A percentile compares a stretch with the other conserved stretches of the same genome.
These are phyloP conservation scores for Trichoderma gamsii DNA, from an alignment of 495 filamentous ascomycete species.

Conservation along the genomic window DNA sequence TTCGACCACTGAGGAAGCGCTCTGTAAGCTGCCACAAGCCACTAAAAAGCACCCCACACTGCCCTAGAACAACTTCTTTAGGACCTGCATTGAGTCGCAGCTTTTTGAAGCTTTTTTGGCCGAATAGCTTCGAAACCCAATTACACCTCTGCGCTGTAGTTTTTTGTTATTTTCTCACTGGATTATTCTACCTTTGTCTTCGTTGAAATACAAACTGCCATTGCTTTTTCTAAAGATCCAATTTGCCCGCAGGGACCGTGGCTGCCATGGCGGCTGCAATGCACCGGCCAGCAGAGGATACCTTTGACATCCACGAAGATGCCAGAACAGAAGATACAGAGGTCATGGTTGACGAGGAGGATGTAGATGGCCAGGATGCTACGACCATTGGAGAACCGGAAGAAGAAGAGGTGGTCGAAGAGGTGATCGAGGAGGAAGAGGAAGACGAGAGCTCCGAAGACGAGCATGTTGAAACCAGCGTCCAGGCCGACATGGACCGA, in stretches of 20 bases:
- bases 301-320: constrained; percentile 40
- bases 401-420: constrained; percentile 34
- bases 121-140: background rate
- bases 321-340: constrained; percentile 31
- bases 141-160: background rate
- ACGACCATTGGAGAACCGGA: constrained; percentile 26
- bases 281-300: constrained; percentile 21
- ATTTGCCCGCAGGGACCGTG: background rate
- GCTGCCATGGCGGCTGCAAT: constrained; percentile 12
- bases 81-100: constrained; percentile 5
- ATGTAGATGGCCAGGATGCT: constrained; percentile 21
- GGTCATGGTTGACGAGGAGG: constrained; percentile 28
- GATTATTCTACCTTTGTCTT: background rate
- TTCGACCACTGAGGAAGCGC: constrained; percentile 2
- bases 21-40: constrained; percentile 3
- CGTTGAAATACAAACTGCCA: background rate
- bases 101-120: background rate
- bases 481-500: constrained; percentile 78
- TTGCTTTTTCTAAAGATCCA: background rate
- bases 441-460: constrained; percentile 50
- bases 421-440: constrained; percentile 35
- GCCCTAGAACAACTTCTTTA: background rate
- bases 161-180: background rate
- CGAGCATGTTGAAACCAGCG: constrained; percentile 62
- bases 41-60: background rate